These are phyloP conservation scores for Phellopilus nigrolimitatus DNA, from an alignment of 1,284 basidiomycete genomes.

Conservation along the genomic window DNA sequence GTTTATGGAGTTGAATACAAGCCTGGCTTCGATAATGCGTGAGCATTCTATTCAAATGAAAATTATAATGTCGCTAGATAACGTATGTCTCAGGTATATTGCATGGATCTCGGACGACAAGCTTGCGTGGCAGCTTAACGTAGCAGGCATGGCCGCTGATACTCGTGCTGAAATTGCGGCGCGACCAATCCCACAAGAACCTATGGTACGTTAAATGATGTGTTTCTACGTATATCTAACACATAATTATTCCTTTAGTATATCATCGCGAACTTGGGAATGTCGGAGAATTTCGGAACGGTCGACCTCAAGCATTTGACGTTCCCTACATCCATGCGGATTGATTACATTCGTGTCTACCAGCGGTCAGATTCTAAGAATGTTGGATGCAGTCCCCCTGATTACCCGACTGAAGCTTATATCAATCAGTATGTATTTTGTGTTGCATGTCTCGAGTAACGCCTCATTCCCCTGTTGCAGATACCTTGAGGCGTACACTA, in stretches of 20 bases:
- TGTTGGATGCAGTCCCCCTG: conserved; percentile 78
- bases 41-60: conserved; percentile 13
- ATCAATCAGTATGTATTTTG: conserved; percentile 54
- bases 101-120: conserved; percentile 68
- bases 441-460: not conserved
- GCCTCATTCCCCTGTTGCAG: conserved; percentile 19
- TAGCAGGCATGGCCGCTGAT: conserved; percentile 70
- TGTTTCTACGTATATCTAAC: not conserved
- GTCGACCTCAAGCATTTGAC: conserved; percentile 62
- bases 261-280: conserved; percentile 77
- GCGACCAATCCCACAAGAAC: conserved; percentile 78
- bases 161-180: conserved; percentile 58
- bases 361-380: conserved; percentile 64
- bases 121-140: conserved; percentile 72
- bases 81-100: conserved; percentile 46
- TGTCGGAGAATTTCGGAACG: conserved; percentile 72
- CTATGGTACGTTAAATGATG: conserved; percentile 60
- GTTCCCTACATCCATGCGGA: conserved; percentile 67
- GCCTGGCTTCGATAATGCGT: conserved; percentile 44
- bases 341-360: conserved; percentile 86
- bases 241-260: conserved; percentile 39
- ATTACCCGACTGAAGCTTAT: conserved; percentile 73
- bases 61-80: conserved; percentile 17
- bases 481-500: conserved; percentile 36
- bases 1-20: conserved; percentile 49